Conservation (phyloP, 208 protist species). For the Trypanosoma conorhini region DNA sequence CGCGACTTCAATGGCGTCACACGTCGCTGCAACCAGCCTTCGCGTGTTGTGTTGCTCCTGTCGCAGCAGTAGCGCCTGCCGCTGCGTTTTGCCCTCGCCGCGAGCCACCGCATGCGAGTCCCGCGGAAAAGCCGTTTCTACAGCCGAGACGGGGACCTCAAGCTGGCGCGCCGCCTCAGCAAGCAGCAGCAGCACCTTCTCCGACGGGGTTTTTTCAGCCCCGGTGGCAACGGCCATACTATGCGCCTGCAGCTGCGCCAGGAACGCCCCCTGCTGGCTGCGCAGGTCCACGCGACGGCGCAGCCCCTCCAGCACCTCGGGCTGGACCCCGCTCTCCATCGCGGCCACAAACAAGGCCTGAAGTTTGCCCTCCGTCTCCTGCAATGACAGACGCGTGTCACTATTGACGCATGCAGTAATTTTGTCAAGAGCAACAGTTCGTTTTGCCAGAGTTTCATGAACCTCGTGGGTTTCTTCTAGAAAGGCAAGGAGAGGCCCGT, state of each 20-base stretch:
- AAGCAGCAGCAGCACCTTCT: constrained; percentile 9
- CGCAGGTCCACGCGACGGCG: constrained; percentile 18
- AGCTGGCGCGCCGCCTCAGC: constrained; percentile 23
- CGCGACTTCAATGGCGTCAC: constrained; percentile 17
- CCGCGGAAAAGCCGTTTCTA: background rate
- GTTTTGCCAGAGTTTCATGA: constrained; percentile 10
- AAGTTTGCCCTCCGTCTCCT: constrained; percentile 10
- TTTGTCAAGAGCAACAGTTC: constrained; percentile 4
- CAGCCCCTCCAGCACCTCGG: background rate
- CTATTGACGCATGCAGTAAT: constrained; percentile 16
- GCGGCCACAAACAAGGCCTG: constrained; percentile 19
- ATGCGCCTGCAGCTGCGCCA: constrained; percentile 5
- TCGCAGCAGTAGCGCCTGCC: background rate
- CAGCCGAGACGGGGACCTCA: constrained; percentile 11
- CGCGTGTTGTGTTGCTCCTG: background rate
- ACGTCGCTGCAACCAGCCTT: background rate
- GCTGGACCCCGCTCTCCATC: constrained; percentile 13
- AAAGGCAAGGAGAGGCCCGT: constrained; percentile 6
- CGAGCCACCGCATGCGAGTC: background rate
- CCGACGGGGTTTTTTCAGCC: background rate
- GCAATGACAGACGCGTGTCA: constrained; percentile 5
- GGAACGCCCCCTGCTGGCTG: constrained; percentile 16
- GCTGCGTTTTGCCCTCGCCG: background rate
- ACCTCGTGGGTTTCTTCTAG: constrained; percentile 18
- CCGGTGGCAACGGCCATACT: background rate